Evolutionary conservation across 768 basidiomycete species (phyloP).

Genomic region (Stropharia rugosoannulata): DNA sequence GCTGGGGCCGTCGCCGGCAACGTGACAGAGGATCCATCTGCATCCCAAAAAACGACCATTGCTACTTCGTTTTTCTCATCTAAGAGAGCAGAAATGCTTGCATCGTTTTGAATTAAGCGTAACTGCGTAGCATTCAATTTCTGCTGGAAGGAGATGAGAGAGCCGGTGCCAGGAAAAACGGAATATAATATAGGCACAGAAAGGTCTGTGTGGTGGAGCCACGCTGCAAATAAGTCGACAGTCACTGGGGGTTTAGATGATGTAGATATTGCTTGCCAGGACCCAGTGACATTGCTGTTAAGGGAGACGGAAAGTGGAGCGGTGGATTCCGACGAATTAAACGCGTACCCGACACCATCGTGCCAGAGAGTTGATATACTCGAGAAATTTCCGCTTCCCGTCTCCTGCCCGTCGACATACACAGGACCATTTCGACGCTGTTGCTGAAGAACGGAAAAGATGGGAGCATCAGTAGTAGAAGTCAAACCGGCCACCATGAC

Average conservation of each 20-base stretch:
- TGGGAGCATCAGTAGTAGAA: conserved; percentile 40
- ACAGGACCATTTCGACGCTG: conserved; percentile 42
- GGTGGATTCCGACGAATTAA: conserved; percentile 33
- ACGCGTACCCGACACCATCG: conserved; percentile 56
- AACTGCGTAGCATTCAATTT: conserved; percentile 20
- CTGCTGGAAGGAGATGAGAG: conserved; percentile 23
- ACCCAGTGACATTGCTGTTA: conserved; percentile 44
- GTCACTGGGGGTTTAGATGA: conserved; percentile 52
- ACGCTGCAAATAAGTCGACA: conserved; percentile 58
- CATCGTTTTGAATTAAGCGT: conserved; percentile 43
- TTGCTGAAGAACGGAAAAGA: conserved; percentile 68
- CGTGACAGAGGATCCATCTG: conserved; percentile 38
- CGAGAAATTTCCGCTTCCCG: conserved; percentile 29
- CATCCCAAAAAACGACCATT: conserved; percentile 55
- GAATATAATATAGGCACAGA: conserved; percentile 33
- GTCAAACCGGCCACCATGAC: conserved; percentile 55
- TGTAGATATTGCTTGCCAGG: conserved; percentile 60
- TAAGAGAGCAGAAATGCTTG: conserved; percentile 44
- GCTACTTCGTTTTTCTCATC: conserved; percentile 37
- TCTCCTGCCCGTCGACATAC: conserved; percentile 36
- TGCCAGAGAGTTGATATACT: conserved; percentile 54
- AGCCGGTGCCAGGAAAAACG: conserved; percentile 38
- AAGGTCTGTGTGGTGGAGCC: conserved; percentile 30
- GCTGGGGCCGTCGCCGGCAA: conserved; percentile 24
- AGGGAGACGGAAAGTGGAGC: conserved; percentile 36